Base-by-base conservation (phyloP, 1,284 basidiomycete species). In the Cerioporus squamosus region DNA sequence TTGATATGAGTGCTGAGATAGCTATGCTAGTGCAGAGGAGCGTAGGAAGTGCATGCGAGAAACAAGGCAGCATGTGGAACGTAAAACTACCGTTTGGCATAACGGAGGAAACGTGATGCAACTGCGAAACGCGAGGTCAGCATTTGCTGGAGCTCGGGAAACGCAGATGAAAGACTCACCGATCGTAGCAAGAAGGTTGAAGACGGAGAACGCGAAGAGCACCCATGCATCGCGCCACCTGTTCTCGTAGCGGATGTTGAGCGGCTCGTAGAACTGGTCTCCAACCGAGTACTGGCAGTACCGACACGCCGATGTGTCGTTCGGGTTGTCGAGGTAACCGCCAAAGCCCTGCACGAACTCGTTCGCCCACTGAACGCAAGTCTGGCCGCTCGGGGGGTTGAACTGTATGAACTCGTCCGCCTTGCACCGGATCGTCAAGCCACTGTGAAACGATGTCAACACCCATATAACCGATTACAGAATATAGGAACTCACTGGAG, bases 321-420 rank as follows among this genome's bases (percentile, higher is more conserved):
- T 75, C 0, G 83, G 82, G 72, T 96, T 91, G 63, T 90, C 81
- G 40, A 97, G 73, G 75, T 97, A 97, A 0, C 93, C 95, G 3
- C 87, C 87, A 64, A 83, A 81, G 3, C 74, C 75, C 2, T 68
- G 65, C 7, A 89, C 84, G 68, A 93, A 95, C 42, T 82, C 79
- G 31, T 79, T 75, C 0, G 88, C 93, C 85, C 88, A 97, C 3
- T 82, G 63, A 5, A 64, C 66, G 68, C 94, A 97, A 0, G 88
- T 93, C 71, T 94, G 85, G 6, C 88, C 89, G 1, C 78, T 63
- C 0, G 94, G 94, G 0, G 94, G 90, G 59, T 79, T 74, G 78
- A 93, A 92, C 22, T 80, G 64, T 17, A 80, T 77, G 67, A 88
- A 93, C 68, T 95, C 93, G 51, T 84, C 80, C 1, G 76, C 66